Conservation (phyloP, 2,329 filamentous ascomycete species). For the Colletotrichum godetiae region DNA sequence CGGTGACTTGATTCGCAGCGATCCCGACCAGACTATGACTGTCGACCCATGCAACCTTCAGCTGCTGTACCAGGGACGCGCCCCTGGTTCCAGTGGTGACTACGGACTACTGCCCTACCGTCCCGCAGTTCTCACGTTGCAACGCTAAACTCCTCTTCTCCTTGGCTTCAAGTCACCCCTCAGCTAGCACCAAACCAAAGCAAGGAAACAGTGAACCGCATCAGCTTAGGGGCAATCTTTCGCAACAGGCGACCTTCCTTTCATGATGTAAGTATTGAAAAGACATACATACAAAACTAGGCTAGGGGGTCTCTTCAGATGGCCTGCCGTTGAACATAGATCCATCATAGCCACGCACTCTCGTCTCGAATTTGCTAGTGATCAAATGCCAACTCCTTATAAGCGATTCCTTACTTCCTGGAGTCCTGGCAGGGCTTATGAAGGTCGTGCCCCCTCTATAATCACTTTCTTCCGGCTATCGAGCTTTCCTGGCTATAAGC, state of each 20-base stretch:
- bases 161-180: too few species aligned
- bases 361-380: neutral
- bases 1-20: conserved; percentile 69
- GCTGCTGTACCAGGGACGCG: conserved; percentile 71
- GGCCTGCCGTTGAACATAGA: neutral
- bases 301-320: neutral
- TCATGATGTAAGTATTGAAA: neutral
- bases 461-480: too few species aligned
- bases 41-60: conserved; percentile 74
- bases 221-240: neutral
- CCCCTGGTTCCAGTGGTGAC: conserved; percentile 52
- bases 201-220: fast-evolving
- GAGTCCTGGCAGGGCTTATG: too few species aligned
- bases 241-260: neutral
- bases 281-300: neutral
- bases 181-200: too few species aligned
- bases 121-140: conserved; percentile 63
- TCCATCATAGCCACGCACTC: neutral
- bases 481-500: too few species aligned
- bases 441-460: too few species aligned
- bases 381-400: neutral
- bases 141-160: neutral
- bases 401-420: too few species aligned
- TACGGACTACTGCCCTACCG: conserved; percentile 66
- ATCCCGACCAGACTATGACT: conserved; percentile 70